Percentiles rank a stretch among this genome's conserved stretches.
Evolutionary conservation across 1,139 yeast genomes (phyloP).

Genomic region (Pichia sp.): DNA sequence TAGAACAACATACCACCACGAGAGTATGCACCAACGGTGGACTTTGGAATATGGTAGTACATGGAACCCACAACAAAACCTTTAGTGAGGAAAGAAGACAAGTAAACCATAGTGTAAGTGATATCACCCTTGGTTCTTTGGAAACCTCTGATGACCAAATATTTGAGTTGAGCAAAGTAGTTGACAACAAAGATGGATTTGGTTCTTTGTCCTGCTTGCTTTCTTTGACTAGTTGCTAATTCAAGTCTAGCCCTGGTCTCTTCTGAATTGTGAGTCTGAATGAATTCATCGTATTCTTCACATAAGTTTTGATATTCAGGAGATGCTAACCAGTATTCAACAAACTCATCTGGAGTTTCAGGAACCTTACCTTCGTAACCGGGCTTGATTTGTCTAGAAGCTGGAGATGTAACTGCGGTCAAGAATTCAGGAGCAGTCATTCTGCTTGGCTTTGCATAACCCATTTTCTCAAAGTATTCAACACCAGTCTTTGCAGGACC

Average conservation of each 20-base stretch:
- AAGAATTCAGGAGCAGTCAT: constrained; percentile 82
- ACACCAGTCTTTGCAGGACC: constrained; percentile 58
- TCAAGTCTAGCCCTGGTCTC: constrained; percentile 33
- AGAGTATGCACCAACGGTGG: constrained; percentile 46
- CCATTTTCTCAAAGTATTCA: constrained; percentile 55
- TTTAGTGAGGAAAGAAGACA: constrained; percentile 40
- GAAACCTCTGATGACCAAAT: constrained; percentile 41
- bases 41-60: constrained; percentile 38
- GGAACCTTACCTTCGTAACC: constrained; percentile 39
- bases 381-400: constrained; percentile 48
- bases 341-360: constrained; percentile 36
- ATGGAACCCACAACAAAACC: constrained; percentile 48
- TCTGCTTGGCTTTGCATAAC: constrained; percentile 63
- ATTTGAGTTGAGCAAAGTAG: constrained; percentile 38
- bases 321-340: constrained; percentile 38
- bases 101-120: constrained; percentile 35
- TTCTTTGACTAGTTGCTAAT: constrained; percentile 32
- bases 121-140: constrained; percentile 39
- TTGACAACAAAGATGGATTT: constrained; percentile 40
- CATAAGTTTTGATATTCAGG: constrained; percentile 30
- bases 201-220: constrained; percentile 30
- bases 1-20: constrained; percentile 55
- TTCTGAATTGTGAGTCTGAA: constrained; percentile 25
- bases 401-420: constrained; percentile 68
- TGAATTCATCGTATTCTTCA: constrained; percentile 28